Conservation (phyloP, 1,284 basidiomycete genomes). For the Boletus mariae region DNA sequence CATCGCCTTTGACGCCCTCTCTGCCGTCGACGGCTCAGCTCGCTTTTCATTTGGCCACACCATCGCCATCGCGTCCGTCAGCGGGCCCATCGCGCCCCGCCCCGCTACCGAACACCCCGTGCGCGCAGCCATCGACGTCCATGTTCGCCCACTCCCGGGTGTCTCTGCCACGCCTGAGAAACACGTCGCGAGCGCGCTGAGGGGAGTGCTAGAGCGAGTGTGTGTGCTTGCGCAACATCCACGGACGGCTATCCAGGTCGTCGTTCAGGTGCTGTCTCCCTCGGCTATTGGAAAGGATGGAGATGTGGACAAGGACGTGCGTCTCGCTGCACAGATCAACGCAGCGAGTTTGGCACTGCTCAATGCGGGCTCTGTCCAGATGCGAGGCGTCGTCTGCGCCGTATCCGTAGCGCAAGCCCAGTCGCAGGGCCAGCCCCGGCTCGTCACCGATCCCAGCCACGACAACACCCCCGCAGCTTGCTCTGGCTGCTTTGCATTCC, state of each 20-base stretch:
- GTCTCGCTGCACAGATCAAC: constrained; percentile 63
- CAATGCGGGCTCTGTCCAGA: constrained; percentile 63
- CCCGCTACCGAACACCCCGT: constrained; percentile 62
- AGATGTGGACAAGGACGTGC: constrained; percentile 14
- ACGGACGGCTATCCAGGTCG: constrained; percentile 65
- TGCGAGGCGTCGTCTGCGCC: constrained; percentile 68
- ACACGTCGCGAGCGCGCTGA: constrained; percentile 48
- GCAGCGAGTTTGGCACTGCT: constrained; percentile 63
- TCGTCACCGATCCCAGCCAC: constrained; percentile 32
- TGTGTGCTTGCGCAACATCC: constrained; percentile 63
- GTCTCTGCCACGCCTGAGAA: constrained; percentile 68
- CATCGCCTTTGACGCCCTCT: constrained; percentile 29
- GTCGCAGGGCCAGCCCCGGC: constrained; percentile 17
- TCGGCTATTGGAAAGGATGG: background rate
- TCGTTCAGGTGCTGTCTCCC: constrained; percentile 52
- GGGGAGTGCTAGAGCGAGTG: constrained; percentile 52
- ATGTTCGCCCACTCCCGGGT: constrained; percentile 60
- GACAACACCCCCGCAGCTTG: constrained; percentile 22
- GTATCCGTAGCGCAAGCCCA: constrained; percentile 47
- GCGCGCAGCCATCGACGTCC: constrained; percentile 69
- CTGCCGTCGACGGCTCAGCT: constrained; percentile 33
- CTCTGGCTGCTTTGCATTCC: constrained; percentile 62
- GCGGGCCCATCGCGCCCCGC: constrained; percentile 74
- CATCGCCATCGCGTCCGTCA: constrained; percentile 59
- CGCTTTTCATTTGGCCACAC: constrained; percentile 35